Percentiles rank a stretch among this genome's conserved stretches.
phyloP scores from a whole-genome alignment of 164 flowering plant genomes.

The Stephania japonica region DNA sequence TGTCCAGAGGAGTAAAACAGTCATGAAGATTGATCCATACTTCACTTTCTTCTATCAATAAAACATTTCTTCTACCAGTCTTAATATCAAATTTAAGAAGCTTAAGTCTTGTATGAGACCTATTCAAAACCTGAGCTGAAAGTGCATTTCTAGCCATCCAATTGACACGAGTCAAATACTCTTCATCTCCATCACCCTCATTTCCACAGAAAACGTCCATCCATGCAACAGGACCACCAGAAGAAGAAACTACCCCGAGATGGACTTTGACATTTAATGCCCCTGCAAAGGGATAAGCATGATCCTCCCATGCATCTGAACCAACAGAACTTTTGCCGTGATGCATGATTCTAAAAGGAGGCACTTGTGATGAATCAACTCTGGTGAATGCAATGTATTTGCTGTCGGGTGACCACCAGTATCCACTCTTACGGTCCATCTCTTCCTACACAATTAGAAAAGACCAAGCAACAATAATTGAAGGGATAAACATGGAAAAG shows the following conservation, averaged over 20 bases:
- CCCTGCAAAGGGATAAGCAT: conserved; percentile 93
- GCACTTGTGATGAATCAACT: conserved; percentile 79
- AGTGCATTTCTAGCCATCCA: conserved; percentile 89
- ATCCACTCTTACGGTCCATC: conserved; percentile 90
- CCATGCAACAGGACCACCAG: conserved; percentile 71
- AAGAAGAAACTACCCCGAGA: conserved; percentile 65
- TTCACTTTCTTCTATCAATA: conserved; percentile 59
- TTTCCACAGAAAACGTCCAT: conserved; percentile 85
- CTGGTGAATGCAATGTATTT: conserved; percentile 80
- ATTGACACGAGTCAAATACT: conserved; percentile 78
- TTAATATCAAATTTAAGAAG: conserved; percentile 66
- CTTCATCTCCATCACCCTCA: conserved; percentile 40
- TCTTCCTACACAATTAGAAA: conserved; percentile 58
- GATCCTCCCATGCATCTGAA: conserved; percentile 90
- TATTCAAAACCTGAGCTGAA: conserved; percentile 67
- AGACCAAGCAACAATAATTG: neutral
- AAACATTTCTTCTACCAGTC: conserved; percentile 56
- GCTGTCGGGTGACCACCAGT: conserved; percentile 98
- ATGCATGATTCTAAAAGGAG: conserved; percentile 84
- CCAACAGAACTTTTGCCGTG: conserved; percentile 86
- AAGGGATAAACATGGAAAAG: neutral
- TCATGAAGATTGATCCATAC: conserved; percentile 88
- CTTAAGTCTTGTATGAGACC: conserved; percentile 62
- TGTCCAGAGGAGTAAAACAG: conserved; percentile 82
- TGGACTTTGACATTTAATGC: conserved; percentile 72